phyloP scores from a whole-genome alignment of 768 basidiomycete species.

The Trametes villosa region DNA sequence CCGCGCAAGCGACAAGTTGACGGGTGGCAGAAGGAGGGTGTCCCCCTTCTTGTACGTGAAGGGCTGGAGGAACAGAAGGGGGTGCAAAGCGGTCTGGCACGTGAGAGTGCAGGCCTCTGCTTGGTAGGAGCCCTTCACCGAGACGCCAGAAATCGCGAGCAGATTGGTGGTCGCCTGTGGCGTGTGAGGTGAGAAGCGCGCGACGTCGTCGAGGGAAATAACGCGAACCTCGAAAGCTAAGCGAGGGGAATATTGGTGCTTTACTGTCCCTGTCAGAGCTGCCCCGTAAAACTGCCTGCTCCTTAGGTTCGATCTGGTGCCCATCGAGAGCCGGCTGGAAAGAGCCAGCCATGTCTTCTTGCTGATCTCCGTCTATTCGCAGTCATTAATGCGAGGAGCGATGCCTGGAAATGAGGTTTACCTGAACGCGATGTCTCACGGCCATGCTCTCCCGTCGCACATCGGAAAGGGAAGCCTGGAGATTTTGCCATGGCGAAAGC shows the following conservation, averaged over 20 bases:
- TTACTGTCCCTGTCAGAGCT: constrained; percentile 66
- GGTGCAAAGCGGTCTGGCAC: constrained; percentile 28
- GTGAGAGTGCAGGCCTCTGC: constrained; percentile 50
- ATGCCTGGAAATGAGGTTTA: constrained; percentile 3
- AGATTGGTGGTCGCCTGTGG: constrained; percentile 29
- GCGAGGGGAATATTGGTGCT: constrained; percentile 77
- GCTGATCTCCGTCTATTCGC: constrained; percentile 50
- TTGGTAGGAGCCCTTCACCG: constrained; percentile 44
- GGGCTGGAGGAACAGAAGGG: constrained; percentile 15
- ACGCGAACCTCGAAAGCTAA: constrained; percentile 43
- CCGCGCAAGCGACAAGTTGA: constrained; percentile 51
- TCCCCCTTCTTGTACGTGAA: constrained; percentile 14
- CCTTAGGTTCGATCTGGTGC: constrained; percentile 4
- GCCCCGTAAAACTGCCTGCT: constrained; percentile 2
- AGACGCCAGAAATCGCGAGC: constrained; percentile 19
- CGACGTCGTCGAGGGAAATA: not conserved
- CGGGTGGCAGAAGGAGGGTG: constrained; percentile 35
- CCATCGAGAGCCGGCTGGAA: constrained; percentile 40
- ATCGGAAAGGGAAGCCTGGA: constrained; percentile 11
- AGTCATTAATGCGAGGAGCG: constrained; percentile 5
- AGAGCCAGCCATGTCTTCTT: constrained; percentile 49
- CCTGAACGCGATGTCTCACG: constrained; percentile 48
- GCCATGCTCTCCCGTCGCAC: constrained; percentile 33
- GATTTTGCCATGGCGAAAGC: constrained; percentile 14
- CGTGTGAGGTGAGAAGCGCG: constrained; percentile 1